phyloP scores from a whole-genome alignment of 768 basidiomycete species.

The Astraeus odoratus region DNA sequence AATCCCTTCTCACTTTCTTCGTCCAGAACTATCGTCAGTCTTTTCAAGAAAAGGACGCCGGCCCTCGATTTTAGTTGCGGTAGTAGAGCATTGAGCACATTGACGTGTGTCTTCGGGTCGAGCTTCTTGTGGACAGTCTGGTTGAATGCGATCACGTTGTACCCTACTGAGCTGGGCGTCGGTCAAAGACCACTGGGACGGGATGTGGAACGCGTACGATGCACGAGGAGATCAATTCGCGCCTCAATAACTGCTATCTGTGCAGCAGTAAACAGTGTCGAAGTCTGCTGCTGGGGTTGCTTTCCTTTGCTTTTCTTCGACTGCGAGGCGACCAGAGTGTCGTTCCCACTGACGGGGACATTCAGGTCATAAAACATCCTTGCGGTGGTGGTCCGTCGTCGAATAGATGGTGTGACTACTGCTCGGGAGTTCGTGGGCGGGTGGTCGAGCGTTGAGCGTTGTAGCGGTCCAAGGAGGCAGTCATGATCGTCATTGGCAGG shows the following conservation, averaged over 20 bases:
- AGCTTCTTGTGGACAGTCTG: slow-evolving; percentile 66
- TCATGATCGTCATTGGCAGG: no score
- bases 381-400: no score
- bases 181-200: not conserved
- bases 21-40: slow-evolving; percentile 74
- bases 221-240: slow-evolving; percentile 62
- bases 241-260: slow-evolving; percentile 55
- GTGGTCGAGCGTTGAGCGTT: not conserved
- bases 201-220: slow-evolving; percentile 43
- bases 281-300: slow-evolving; percentile 23
- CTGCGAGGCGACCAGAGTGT: slow-evolving; percentile 9
- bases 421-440: no score
- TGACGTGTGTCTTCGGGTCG: slow-evolving; percentile 64
- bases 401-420: no score
- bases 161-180: slow-evolving; percentile 59
- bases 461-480: no score
- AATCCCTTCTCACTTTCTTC: slow-evolving; percentile 85
- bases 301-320: slow-evolving; percentile 26
- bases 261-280: slow-evolving; percentile 39
- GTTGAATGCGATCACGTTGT: slow-evolving; percentile 71
- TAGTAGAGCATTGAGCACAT: slow-evolving; percentile 54
- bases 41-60: slow-evolving; percentile 62
- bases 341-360: slow-evolving; percentile 38
- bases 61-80: slow-evolving; percentile 49
- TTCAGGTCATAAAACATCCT: slow-evolving; percentile 74